A percentile compares a stretch with the other conserved stretches of the same genome.
phyloP scores from a whole-genome alignment of 2,329 filamentous ascomycete genomes.

The Ceratocystis smalleyi region DNA sequence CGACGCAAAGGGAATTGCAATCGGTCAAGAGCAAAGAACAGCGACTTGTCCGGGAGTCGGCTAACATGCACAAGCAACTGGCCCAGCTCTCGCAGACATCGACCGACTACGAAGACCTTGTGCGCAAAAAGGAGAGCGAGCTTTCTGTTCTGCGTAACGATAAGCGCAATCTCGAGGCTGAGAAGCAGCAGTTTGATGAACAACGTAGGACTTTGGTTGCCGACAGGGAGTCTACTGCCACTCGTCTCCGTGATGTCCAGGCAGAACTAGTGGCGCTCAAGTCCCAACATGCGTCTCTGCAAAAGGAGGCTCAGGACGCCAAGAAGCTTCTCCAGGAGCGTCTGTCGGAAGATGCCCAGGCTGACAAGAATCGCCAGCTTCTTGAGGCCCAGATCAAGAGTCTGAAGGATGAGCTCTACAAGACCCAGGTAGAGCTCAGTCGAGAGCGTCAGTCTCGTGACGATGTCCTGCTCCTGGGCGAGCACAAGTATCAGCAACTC shows the following conservation, averaged over 20 bases:
- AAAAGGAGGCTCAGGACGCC: slow-evolving; percentile 78
- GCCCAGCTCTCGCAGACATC: slow-evolving; percentile 78
- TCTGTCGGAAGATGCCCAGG: slow-evolving; percentile 77
- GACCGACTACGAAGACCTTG: slow-evolving; percentile 85
- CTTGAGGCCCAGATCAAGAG: slow-evolving; percentile 77
- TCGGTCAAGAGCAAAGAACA: slow-evolving; percentile 57
- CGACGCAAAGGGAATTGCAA: slow-evolving; percentile 65
- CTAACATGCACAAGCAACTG: slow-evolving; percentile 69
- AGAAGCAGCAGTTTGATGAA: slow-evolving; percentile 61
- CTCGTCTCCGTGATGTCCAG: slow-evolving; percentile 66
- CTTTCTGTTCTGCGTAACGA: slow-evolving; percentile 71
- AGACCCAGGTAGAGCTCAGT: slow-evolving; percentile 75
- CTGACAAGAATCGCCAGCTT: slow-evolving; percentile 62
- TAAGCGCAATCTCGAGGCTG: slow-evolving; percentile 65
- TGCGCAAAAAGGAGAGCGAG: slow-evolving; percentile 88
- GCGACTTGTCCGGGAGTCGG: slow-evolving; percentile 64
- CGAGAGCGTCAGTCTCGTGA: slow-evolving; percentile 85
- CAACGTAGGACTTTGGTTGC: slow-evolving; percentile 55
- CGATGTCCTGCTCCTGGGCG: slow-evolving; percentile 77
- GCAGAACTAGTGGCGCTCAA: slow-evolving; percentile 77
- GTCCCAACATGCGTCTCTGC: slow-evolving; percentile 66
- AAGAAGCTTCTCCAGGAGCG: slow-evolving; percentile 75
- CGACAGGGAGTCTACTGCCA: slow-evolving; percentile 66
- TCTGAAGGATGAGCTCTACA: slow-evolving; percentile 71
- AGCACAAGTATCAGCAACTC: slow-evolving; percentile 71